phyloP scores from a whole-genome alignment of 164 flowering plant genomes.

The Buxus sempervirens region DNA sequence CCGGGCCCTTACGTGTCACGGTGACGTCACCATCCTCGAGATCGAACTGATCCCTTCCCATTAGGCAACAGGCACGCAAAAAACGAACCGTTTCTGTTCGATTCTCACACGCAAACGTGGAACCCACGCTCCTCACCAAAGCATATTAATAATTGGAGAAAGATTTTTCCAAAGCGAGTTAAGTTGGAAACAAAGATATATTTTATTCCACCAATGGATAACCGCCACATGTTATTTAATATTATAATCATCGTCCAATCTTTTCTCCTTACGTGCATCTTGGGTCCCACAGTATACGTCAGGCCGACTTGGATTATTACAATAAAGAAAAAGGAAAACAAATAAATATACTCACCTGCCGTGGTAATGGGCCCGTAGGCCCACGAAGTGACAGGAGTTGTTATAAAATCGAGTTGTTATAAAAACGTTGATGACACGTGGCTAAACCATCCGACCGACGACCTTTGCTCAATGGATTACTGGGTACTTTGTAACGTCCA shows the following conservation, averaged over 20 bases:
- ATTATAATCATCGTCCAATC: neutral
- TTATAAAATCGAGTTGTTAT: constrained; percentile 6
- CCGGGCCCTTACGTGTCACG: neutral
- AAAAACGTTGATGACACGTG: neutral
- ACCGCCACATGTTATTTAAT: neutral
- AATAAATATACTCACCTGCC: neutral
- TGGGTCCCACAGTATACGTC: neutral
- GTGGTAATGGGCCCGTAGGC: neutral
- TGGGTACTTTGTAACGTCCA: too few species aligned
- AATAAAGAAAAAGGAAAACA: neutral
- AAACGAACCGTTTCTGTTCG: neutral
- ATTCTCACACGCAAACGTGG: neutral
- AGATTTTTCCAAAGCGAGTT: neutral
- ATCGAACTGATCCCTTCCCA: neutral
- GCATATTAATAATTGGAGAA: neutral
- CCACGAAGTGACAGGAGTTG: neutral
- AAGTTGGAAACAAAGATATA: neutral
- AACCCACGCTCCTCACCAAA: neutral
- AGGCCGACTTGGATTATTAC: constrained; percentile 1
- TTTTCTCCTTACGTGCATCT: too few species aligned
- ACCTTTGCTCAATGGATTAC: too few species aligned
- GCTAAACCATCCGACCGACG: too few species aligned
- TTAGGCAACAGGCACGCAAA: too few species aligned
- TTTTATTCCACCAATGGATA: neutral
- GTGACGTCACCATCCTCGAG: neutral